Evolutionary conservation across 306 rosid species (phyloP), one percentile per base, ranked within the genome.

Genomic region (Cicer yamashitae): DNA sequence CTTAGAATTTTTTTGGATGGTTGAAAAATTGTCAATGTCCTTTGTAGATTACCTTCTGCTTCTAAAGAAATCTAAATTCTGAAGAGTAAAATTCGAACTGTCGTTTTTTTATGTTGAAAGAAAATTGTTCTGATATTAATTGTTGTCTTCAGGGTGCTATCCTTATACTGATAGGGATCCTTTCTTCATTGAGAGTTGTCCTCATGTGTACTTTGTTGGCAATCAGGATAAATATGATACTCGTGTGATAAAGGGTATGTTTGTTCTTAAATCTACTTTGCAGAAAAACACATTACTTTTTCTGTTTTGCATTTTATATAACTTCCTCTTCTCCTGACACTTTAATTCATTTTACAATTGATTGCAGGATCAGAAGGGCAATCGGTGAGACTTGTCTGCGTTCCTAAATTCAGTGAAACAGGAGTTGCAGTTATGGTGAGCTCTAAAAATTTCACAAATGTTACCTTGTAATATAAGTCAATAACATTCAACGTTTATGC

Each of bases 381-480:
- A 84, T 77, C 78, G 83, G 96, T 90, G 77, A 89, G 97, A 89
- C 93, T 94, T 81, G 76, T 94, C 20, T 76, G 87, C 67, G 83
- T 94, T 75, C 99, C 97, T 52, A 90, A 87, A 85, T 94, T 94
- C 85, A 84, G 86, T 38, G 93, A 87, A 81, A 88, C 88, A 8
- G 97, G 99, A 82, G 81, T 86, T 81, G 99, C 96, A 10, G 96
- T 89, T 14, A 78, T 90, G 96, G 97, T 91, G 86, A 89, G 89
- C 78, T 77, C 50, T 54, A 67, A 53, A 46, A 12, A 7, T 52
- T 72, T 14, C 8, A 58, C 6, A 18, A 10, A 43, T 56, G 25
- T 71, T 13, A 51, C 64, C 53, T 48, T 37, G 60, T 40, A 41
- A 22, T 30, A 47, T 12, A 11, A 1, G 11, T 58, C 52, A 25